phyloP scores from a whole-genome alignment of 768 basidiomycete species.

The Lepiota subincarnata region DNA sequence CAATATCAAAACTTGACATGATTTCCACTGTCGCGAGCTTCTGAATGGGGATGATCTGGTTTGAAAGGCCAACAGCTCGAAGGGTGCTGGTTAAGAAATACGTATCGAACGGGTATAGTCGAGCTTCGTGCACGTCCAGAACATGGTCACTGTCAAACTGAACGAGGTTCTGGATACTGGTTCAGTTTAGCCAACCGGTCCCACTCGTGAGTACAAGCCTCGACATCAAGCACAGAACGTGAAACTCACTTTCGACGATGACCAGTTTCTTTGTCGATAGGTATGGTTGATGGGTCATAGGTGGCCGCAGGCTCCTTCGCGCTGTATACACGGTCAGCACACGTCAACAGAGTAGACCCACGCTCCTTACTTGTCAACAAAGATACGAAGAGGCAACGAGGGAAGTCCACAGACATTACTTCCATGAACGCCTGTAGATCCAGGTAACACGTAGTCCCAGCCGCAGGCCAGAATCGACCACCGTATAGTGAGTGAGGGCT shows the following conservation, averaged over 20 bases:
- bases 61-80: slow-evolving; percentile 31
- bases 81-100: slow-evolving; percentile 48
- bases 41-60: slow-evolving; percentile 38
- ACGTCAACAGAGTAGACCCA: too few relatives aligned
- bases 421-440: slow-evolving; percentile 44
- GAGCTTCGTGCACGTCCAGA: slow-evolving; percentile 50
- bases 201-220: neutral
- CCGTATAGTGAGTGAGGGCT: slow-evolving; percentile 50
- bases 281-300: slow-evolving; percentile 46
- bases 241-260: slow-evolving; percentile 37
- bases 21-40: slow-evolving; percentile 38
- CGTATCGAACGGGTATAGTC: slow-evolving; percentile 54
- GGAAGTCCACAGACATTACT: slow-evolving; percentile 45
- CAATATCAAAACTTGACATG: slow-evolving; percentile 44
- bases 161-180: slow-evolving; percentile 49
- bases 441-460: slow-evolving; percentile 35
- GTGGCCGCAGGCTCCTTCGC: slow-evolving; percentile 30
- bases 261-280: slow-evolving; percentile 36
- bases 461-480: slow-evolving; percentile 58
- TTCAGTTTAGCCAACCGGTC: neutral
- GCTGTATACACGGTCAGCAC: slow-evolving; percentile 19
- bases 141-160: slow-evolving; percentile 57
- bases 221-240: neutral
- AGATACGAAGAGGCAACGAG: slow-evolving; percentile 35
- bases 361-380: slow-evolving; percentile 42